A percentile compares a stretch with the other conserved stretches of the same genome.
Evolutionary conservation across 345 rosid genomes (phyloP).

Genomic region (Ceriops decandra): DNA sequence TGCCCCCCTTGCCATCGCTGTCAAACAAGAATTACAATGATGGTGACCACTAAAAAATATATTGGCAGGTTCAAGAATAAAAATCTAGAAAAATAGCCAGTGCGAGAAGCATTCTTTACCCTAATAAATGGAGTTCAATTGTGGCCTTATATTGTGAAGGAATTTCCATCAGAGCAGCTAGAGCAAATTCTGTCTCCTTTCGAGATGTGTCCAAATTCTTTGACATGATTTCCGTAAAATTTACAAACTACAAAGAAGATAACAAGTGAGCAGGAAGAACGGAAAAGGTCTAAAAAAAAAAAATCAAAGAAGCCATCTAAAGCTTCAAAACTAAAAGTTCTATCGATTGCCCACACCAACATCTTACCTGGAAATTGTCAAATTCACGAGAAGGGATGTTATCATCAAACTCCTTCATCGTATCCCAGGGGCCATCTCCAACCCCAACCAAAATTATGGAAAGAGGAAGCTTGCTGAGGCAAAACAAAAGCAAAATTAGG

Average conservation of each 20-base stretch:
- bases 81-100: constrained; percentile 1
- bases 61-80: background rate
- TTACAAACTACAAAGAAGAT: constrained; percentile 22
- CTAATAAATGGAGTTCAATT: constrained; percentile 6
- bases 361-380: constrained; percentile 29
- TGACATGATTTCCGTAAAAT: constrained; percentile 31
- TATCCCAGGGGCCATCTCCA: constrained; percentile 39
- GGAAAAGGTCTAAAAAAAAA: background rate
- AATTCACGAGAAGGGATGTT: constrained; percentile 32
- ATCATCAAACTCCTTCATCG: constrained; percentile 33
- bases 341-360: background rate
- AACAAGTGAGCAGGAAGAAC: background rate
- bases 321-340: background rate
- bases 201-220: constrained; percentile 12
- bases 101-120: constrained; percentile 16
- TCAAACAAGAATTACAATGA: background rate
- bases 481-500: background rate
- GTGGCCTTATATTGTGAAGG: constrained; percentile 11
- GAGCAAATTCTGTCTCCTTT: constrained; percentile 34
- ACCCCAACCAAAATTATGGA: constrained; percentile 34
- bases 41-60: background rate
- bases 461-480: constrained; percentile 28
- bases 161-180: constrained; percentile 30
- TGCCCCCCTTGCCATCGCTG: constrained; percentile 14
- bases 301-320: background rate